Base-by-base conservation (phyloP, 1,284 basidiomycete species). In the Phlebopus sp. region DNA sequence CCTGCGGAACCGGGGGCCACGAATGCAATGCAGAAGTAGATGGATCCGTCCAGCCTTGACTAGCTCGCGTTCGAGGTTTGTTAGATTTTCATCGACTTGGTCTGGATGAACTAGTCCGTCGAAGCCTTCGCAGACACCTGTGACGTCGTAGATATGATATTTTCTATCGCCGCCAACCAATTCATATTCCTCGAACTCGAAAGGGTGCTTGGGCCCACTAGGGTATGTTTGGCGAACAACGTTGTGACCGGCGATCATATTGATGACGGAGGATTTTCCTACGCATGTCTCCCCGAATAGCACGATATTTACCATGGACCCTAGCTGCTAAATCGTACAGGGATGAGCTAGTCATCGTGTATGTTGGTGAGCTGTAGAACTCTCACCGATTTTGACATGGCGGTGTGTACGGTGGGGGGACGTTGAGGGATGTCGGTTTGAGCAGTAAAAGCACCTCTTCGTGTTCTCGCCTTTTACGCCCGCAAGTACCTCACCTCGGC, bases 261-360 rank as follows among this genome's bases (percentile, higher is more conserved):
- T 50, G 31, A 50, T 49, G 19, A 50, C 25, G 19, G 49, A 50
- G 47, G 47, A 50, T 31, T 50, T 50, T 19, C 49, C 49, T 9
- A 44, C 46, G 47, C 49, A 17, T n/a, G 36, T 49, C 36, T 50
- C 49, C 10, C 49, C 49, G 18, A 50, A 50, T 42, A 50, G 17
- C 11, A 50, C 40, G 13, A 50, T 38, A 29, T 50, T 50, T 23
- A 23, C 6, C 21, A n/a, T n/a, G n/a, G n/a, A n/a, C n/a, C 6
- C 6, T 23, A 23, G 21, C 21, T 23, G 21, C 21, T 23, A 6
- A 23, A 23, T n/a, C 21, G 21, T 4, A 23, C 21, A 6, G 21
- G 21, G 21, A 23, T 23, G 21, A 23, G 21, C 21, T 4, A 23
- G 4, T 6, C 21, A 23, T 6, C 21, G 4, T 4, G 21, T 23